Evolutionary conservation across 352 stramenopile species (phyloP), one percentile per base, ranked within the genome.

Genomic region (Phytophthora agathidicida): DNA sequence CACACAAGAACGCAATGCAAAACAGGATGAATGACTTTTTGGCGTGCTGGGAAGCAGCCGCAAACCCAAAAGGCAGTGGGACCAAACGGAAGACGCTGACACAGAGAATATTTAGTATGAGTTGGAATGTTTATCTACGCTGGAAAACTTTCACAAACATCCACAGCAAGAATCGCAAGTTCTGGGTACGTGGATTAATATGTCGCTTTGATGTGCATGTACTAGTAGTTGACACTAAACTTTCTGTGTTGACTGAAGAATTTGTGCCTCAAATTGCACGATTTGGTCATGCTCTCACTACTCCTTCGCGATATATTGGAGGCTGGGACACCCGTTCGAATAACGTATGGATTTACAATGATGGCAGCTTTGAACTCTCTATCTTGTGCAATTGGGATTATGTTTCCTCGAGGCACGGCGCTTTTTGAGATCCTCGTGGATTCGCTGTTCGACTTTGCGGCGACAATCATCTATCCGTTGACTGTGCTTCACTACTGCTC

Each of bases 351-450:
- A 2, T 80, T 68, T 24, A 35, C 48, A 2, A 20, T 16, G 0
- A 31, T 75, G 7, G 41, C 64, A 27, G 54, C 42, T 3, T 8
- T 57, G 1, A 76, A 73, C 17, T 48, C 55, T 8, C 17, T 57
- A 1, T 65, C 53, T 4, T 63, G 36, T 33, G 64, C 42, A 3
- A 2, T 43, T 27, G 23, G 35, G 13, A 62, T 72, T 37, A 11
- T 59, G 2, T 22, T 20, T 11, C 35, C 20, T 7, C 26, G 35
- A 7, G 33, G 49, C 20, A 68, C 62, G 4, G 62, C 62, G 0
- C 44, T 76, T 7, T 35, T 38, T 1, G 66, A 79, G 19, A 57
- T 79, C 38, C 31, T 74, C n/a, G 17, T 79, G 27, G 62, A 79
- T 41, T 65, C 48, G 7, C 10, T 71, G 31, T 77, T 80, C 32